Base-by-base conservation (phyloP, 805 yeast genomes). In the Candida insectalens region DNA sequence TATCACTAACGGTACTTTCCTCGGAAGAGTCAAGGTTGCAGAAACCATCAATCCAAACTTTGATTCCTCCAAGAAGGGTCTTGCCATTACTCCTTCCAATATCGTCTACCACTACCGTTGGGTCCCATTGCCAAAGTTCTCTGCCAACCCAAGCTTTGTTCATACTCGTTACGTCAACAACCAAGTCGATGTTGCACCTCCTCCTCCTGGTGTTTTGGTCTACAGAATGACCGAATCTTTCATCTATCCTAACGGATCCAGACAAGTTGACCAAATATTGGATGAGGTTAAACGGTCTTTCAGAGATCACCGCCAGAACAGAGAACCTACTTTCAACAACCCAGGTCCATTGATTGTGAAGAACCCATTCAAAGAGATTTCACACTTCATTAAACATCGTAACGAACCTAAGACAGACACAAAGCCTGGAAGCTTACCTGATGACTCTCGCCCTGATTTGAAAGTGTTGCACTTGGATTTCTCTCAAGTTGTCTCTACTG, bases 181-280 rank as follows among this genome's bases (percentile, higher is more conserved):
- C 4, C 69, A 67, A 12, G 55, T 87, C 13, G 51, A 63, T 1
- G 71, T 88, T 5, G 54, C 54, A 12, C 82, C 87, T 2, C 95
- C 96, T 12, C 96, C 96, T 19, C 84, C 89, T 2, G 96, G 96
- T 22, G 87, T 88, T 13, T 47, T 87, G 37, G 94, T 88, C 3
- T 88, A 78, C 63, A 72, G 92, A 47, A 81, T 92, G 27, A 62
- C 77, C 14, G 96, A 88, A 49, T 64, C 87, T 12, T 81, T 83
- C 58, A 72, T 84, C 1, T 88, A 85, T 59, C 76, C 94, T 26
- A 88, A 88, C 52, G 69, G 81, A 30, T 75, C 95, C 0, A 60
- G 70, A 40, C 94, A 82, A 53, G 65, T 72, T 29, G 95, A 87
- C 46, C 52, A 57, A 18, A 67, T 88, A 13, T 62, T 75, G 30